Percentiles rank a stretch among this genome's conserved stretches.
These are phyloP conservation scores for Solanum aculeatissimum DNA, from an alignment of 305 asterid genomes.

Conservation along the genomic window DNA sequence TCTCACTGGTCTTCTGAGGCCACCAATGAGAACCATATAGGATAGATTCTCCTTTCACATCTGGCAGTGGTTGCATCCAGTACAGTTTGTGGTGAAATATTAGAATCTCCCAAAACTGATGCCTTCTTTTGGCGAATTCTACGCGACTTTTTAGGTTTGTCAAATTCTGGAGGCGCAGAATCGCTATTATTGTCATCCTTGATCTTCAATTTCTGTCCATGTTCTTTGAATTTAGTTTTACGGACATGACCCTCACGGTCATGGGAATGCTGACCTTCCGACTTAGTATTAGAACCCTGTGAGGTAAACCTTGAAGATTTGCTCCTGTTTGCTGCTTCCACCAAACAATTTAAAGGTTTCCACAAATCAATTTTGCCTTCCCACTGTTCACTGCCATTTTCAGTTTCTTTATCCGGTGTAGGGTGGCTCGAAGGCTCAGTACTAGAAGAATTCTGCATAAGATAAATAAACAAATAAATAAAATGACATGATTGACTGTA, in stretches of 20 bases:
- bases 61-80: conserved; percentile 49
- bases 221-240: conserved; percentile 50
- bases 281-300: conserved; percentile 52
- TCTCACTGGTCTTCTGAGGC: conserved; percentile 63
- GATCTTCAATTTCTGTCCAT: conserved; percentile 40
- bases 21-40: conserved; percentile 90
- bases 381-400: conserved; percentile 44
- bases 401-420: conserved; percentile 37
- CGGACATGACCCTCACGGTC: conserved; percentile 40
- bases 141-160: conserved; percentile 49
- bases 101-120: conserved; percentile 30
- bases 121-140: conserved; percentile 58
- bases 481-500: not conserved
- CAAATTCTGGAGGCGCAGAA: conserved; percentile 37
- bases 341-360: conserved; percentile 92
- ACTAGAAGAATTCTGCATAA: conserved; percentile 48
- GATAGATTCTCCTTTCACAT: conserved; percentile 40
- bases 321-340: conserved; percentile 92
- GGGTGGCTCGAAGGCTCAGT: conserved; percentile 44
- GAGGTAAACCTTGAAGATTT: conserved; percentile 51
- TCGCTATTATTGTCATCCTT: conserved; percentile 42
- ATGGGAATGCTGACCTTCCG: conserved; percentile 36
- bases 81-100: conserved; percentile 32
- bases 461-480: not conserved
- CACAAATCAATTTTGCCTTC: conserved; percentile 81